A percentile compares a stretch with the other conserved stretches of the same genome.
Evolutionary conservation across 768 basidiomycete species (phyloP).

Genomic region (Suillus sp.): DNA sequence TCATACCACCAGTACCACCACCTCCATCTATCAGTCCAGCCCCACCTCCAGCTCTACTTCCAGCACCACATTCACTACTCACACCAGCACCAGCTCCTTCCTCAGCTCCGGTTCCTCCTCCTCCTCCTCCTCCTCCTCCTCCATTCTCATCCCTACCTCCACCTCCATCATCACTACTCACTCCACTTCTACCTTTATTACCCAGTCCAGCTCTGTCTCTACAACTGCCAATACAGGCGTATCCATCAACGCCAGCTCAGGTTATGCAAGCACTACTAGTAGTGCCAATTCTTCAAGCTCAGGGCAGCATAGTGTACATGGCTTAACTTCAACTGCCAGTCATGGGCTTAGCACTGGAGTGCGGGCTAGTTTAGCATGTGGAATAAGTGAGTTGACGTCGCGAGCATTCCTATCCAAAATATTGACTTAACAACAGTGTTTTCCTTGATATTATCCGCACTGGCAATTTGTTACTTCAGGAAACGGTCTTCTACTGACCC

Average conservation of each 20-base stretch:
- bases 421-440: constrained; percentile 9
- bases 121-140: not conserved
- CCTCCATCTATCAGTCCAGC: not conserved
- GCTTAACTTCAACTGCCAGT: constrained; percentile 4
- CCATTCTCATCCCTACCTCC: not conserved
- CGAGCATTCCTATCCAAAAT: not conserved
- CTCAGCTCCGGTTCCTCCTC: not conserved
- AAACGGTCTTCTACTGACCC: constrained; percentile 10
- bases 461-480: constrained; percentile 13
- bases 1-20: not conserved
- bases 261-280: constrained; percentile 3
- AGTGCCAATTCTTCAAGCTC: constrained; percentile 4
- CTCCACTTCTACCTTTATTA: not conserved
- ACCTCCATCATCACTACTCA: not conserved
- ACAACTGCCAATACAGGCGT: not conserved
- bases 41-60: too few species aligned
- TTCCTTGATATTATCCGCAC: constrained; percentile 4
- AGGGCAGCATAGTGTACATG: constrained; percentile 1
- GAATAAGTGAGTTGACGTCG: constrained; percentile 21
- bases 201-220: constrained; percentile 1
- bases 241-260: constrained; percentile 5
- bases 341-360: constrained; percentile 19
- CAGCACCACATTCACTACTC: not conserved
- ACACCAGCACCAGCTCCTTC: not conserved
- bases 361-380: constrained; percentile 30